Percentiles rank a stretch among this genome's conserved stretches.
phyloP scores from a whole-genome alignment of 176 grass and related monocot genomes.

The Tillandsia leiboldiana region DNA sequence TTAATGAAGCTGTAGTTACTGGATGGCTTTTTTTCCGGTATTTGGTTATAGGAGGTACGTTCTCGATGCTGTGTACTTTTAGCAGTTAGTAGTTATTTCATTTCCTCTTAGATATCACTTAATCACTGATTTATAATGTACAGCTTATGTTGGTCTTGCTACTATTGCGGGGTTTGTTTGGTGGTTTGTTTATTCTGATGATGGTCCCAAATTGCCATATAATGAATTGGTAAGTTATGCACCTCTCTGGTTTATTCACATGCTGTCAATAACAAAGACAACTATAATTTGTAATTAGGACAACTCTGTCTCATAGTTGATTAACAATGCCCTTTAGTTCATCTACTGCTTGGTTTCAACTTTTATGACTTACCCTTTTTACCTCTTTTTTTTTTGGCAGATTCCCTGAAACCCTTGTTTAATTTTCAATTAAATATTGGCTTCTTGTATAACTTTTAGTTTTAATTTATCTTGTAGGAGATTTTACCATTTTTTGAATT shows the following conservation, averaged over 20 bases:
- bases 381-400: no score
- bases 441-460: no score
- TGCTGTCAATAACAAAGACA: neutral
- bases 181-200: conserved; percentile 98
- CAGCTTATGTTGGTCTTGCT: conserved; percentile 98
- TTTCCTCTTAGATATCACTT: neutral
- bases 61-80: neutral
- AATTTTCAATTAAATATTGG: no score
- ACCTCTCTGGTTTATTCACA: neutral
- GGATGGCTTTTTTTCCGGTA: conserved; percentile 99
- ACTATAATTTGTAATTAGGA: no score
- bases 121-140: neutral
- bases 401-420: no score
- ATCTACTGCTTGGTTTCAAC: no score
- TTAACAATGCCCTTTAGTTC: no score
- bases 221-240: conserved; percentile 68
- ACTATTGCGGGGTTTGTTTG: conserved; percentile 93
- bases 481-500: neutral
- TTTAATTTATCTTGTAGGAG: neutral
- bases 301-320: no score
- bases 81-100: neutral
- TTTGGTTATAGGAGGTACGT: conserved; percentile 89
- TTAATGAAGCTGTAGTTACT: conserved; percentile 94
- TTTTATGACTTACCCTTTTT: no score
- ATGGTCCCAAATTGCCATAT: conserved; percentile 84